A percentile compares a stretch with the other conserved stretches of the same genome.
These are phyloP conservation scores for Coemansia sp. DNA, from an alignment of 192 early-diverging fungal genomes.

Conservation along the genomic window DNA sequence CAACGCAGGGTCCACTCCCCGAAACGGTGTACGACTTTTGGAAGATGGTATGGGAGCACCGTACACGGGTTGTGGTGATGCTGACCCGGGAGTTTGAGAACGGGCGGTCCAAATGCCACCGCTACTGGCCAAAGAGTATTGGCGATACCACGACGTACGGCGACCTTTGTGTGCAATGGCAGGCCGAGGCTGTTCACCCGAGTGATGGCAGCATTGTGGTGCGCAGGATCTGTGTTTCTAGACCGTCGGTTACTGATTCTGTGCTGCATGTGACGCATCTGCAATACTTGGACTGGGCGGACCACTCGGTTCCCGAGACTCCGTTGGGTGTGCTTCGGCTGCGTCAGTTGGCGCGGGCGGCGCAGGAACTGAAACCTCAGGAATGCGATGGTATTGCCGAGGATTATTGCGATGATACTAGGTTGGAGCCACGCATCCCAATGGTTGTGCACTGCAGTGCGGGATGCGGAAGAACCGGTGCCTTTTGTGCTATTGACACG, in stretches of 20 bases:
- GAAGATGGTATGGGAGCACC: conserved; percentile 86
- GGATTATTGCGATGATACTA: background rate
- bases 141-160: conserved; percentile 56
- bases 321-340: conserved; percentile 62
- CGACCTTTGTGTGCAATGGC: conserved; percentile 56
- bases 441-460: conserved; percentile 85
- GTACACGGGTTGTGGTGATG: conserved; percentile 78
- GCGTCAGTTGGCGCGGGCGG: conserved; percentile 56
- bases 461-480: conserved; percentile 84
- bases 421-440: conserved; percentile 38
- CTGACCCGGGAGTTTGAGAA: conserved; percentile 79
- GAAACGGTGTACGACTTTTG: conserved; percentile 82
- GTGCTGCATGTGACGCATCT: conserved; percentile 62
- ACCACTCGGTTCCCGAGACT: conserved; percentile 69
- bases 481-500: conserved; percentile 75
- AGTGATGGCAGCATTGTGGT: conserved; percentile 60
- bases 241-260: conserved; percentile 23
- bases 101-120: conserved; percentile 73
- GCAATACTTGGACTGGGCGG: conserved; percentile 81
- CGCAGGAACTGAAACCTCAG: conserved; percentile 29
- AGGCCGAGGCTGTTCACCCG: conserved; percentile 54
- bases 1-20: conserved; percentile 83
- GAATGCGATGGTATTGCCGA: background rate
- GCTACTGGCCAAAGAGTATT: conserved; percentile 76
- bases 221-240: conserved; percentile 56